phyloP scores from a whole-genome alignment of 192 early-diverging fungal genomes.

The Entomortierella chlamydospora region DNA sequence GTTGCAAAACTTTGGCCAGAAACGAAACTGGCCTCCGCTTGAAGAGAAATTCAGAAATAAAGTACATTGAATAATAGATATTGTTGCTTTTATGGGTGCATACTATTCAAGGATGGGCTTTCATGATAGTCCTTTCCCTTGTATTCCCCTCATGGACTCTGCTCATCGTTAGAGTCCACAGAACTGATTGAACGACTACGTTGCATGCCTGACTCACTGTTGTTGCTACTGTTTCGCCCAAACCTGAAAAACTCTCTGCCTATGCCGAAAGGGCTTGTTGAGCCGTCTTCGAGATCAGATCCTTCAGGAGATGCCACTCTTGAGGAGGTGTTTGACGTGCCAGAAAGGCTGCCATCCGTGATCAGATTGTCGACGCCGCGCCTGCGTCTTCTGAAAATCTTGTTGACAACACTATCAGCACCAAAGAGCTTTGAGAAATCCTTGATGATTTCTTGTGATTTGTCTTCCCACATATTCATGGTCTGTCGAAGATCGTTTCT shows the following conservation, averaged over 20 bases:
- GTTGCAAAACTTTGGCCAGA: conserved; percentile 52
- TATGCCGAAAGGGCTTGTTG: conserved; percentile 14
- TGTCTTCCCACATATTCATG: conserved; percentile 76
- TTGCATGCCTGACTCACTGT: conserved; percentile 27
- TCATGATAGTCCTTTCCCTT: neutral
- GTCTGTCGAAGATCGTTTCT: conserved; percentile 74
- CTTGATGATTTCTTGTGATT: conserved; percentile 80
- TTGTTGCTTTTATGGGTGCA: neutral
- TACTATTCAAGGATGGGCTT: neutral
- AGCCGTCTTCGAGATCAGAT: conserved; percentile 30
- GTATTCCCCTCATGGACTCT: neutral
- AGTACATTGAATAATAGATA: neutral
- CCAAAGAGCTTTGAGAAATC: conserved; percentile 72
- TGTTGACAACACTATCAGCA: conserved; percentile 67
- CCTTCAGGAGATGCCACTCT: conserved; percentile 43
- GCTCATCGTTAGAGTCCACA: conserved; percentile 28
- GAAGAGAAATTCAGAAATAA: neutral
- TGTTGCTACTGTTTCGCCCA: conserved; percentile 15
- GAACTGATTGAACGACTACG: conserved; percentile 39
- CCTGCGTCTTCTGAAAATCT: conserved; percentile 54
- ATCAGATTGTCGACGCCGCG: conserved; percentile 30
- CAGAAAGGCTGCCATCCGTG: conserved; percentile 29
- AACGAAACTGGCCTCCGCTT: neutral
- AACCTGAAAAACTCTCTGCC: conserved; percentile 35
- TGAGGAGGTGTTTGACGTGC: conserved; percentile 26